phyloP scores from a whole-genome alignment of 106 monocot species.

The Dendrobium nobile region DNA sequence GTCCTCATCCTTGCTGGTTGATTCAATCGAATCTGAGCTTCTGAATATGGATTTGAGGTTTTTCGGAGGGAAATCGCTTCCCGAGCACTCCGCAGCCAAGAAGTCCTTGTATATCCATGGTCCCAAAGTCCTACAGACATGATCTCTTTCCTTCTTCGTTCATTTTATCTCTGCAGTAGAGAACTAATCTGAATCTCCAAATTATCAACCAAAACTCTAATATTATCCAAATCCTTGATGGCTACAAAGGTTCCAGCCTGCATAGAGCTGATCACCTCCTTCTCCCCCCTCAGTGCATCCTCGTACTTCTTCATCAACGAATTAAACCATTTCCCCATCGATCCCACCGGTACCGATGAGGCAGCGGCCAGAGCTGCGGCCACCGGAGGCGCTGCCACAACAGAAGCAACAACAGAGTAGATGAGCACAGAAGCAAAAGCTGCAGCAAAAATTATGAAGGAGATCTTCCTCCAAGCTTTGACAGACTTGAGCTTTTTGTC shows the following conservation, averaged over 20 bases:
- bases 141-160: neutral
- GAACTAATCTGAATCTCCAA: slow-evolving; percentile 31
- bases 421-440: slow-evolving; percentile 34
- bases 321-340: slow-evolving; percentile 54
- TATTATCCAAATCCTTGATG: slow-evolving; percentile 47
- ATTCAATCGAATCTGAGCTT: slow-evolving; percentile 55
- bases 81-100: slow-evolving; percentile 46
- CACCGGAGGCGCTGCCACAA: slow-evolving; percentile 42
- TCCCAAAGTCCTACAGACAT: slow-evolving; percentile 72
- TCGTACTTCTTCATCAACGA: slow-evolving; percentile 38
- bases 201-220: slow-evolving; percentile 34
- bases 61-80: slow-evolving; percentile 69
- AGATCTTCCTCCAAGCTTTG: slow-evolving; percentile 40
- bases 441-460: slow-evolving; percentile 32
- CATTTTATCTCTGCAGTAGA: slow-evolving; percentile 5
- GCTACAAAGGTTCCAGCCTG: slow-evolving; percentile 23
- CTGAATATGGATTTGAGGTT: slow-evolving; percentile 67
- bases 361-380: slow-evolving; percentile 37
- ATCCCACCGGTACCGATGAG: slow-evolving; percentile 27
- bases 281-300: slow-evolving; percentile 29
- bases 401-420: slow-evolving; percentile 44
- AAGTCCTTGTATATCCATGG: slow-evolving; percentile 49
- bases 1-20: slow-evolving; percentile 2
- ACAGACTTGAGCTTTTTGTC: slow-evolving; percentile 37
- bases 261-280: slow-evolving; percentile 34